A percentile compares a stretch with the other conserved stretches of the same genome.
Evolutionary conservation across 2,329 filamentous ascomycete species (phyloP).

Genomic region (Aphanoascus verrucosus): DNA sequence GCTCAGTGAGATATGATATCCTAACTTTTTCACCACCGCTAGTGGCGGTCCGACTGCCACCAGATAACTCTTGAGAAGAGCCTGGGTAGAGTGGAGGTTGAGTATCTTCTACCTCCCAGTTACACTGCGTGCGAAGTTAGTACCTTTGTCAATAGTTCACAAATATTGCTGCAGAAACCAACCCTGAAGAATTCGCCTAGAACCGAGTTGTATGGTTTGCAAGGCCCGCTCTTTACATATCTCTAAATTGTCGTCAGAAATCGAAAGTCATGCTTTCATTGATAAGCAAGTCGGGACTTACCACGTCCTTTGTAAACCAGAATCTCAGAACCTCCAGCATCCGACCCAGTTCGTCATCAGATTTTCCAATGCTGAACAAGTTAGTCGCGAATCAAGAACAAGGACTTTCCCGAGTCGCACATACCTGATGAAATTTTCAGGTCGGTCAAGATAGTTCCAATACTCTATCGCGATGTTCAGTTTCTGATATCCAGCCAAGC

Average conservation of each 20-base stretch:
- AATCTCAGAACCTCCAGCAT: constrained; percentile 93
- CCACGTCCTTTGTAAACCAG: constrained; percentile 96
- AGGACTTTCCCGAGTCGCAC: constrained; percentile 15
- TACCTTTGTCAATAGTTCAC: background rate
- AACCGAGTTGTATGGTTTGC: constrained; percentile 97
- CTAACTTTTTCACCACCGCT: constrained; percentile 48
- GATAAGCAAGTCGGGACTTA: constrained; percentile 24
- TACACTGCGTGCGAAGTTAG: constrained; percentile 51
- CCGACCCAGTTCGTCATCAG: constrained; percentile 79
- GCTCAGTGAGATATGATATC: constrained; percentile 90
- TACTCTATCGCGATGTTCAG: constrained; percentile 53
- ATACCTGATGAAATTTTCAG: constrained; percentile 70
- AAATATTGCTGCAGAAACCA: constrained; percentile 28
- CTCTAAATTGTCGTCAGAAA: constrained; percentile 44
- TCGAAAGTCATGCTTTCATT: background rate
- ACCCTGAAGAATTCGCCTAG: constrained; percentile 95
- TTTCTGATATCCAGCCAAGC: background rate
- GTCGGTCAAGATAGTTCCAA: constrained; percentile 95
- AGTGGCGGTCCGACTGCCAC: constrained; percentile 4
- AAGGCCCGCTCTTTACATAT: constrained; percentile 96
- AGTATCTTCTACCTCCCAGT: constrained; percentile 83
- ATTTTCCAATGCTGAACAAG: constrained; percentile 60
- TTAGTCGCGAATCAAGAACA: constrained; percentile 18
- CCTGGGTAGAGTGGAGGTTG: constrained; percentile 49
- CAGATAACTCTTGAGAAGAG: constrained; percentile 17